Conservation (phyloP, 1,139 yeast genomes). For the Hyphopichia pseudoburtonii region DNA sequence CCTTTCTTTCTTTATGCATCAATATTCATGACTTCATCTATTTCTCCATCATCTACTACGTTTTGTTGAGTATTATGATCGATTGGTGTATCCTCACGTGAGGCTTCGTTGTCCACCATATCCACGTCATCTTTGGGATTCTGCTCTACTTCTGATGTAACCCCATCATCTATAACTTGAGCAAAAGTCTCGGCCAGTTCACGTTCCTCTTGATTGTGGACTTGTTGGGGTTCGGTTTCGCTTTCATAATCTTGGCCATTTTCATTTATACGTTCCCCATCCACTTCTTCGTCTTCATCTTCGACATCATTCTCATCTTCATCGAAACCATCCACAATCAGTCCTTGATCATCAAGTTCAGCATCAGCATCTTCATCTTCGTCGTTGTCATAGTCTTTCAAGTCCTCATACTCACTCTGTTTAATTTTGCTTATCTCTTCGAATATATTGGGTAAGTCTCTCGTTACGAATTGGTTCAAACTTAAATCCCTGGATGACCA, state of each 20-base stretch:
- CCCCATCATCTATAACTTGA: too few relatives aligned
- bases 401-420: conserved; percentile 21
- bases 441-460: conserved; percentile 29
- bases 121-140: too few relatives aligned
- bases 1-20: too few relatives aligned
- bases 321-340: too few relatives aligned
- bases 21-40: too few relatives aligned
- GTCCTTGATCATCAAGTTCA: conserved; percentile 2
- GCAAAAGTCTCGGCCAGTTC: too few relatives aligned
- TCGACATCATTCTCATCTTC: neutral
- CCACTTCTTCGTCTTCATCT: conserved; percentile 9
- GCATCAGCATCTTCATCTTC: conserved; percentile 12
- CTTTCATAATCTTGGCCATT: neutral
- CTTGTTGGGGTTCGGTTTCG: neutral
- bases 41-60: too few relatives aligned
- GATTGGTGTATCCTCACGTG: too few relatives aligned
- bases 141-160: too few relatives aligned
- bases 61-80: too few relatives aligned
- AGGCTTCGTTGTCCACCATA: too few relatives aligned
- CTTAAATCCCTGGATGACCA: conserved; percentile 43
- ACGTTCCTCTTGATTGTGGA: conserved; percentile 4
- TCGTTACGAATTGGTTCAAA: conserved; percentile 37
- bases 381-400: conserved; percentile 14
- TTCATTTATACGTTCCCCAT: conserved; percentile 7
- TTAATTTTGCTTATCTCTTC: conserved; percentile 32